These are phyloP conservation scores for Geranomyces variabilis DNA, from an alignment of 192 early-diverging fungal species.

Conservation along the genomic window DNA sequence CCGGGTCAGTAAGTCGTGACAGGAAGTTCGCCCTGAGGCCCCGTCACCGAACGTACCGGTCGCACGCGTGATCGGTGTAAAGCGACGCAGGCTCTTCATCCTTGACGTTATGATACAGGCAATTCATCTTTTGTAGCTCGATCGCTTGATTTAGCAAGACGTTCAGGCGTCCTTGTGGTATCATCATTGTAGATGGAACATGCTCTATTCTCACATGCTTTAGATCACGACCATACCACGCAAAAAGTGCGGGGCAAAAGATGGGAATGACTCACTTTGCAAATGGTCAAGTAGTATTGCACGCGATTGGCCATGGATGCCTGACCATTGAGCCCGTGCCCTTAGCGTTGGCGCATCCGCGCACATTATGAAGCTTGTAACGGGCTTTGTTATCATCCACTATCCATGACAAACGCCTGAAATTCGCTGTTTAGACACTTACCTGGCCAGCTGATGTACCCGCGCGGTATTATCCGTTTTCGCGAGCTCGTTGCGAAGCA, in stretches of 20 bases:
- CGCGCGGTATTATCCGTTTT: constrained; percentile 68
- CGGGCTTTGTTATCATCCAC: too few relatives aligned
- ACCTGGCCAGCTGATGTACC: constrained; percentile 79
- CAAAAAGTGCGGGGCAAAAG: background rate
- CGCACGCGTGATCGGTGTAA: constrained; percentile 74
- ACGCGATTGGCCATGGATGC: constrained; percentile 71
- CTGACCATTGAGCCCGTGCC: constrained; percentile 77
- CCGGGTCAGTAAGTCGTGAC: too few relatives aligned
- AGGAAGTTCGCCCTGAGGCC: background rate
- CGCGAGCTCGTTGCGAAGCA: constrained; percentile 81
- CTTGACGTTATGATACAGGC: constrained; percentile 81
- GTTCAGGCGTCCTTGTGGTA: constrained; percentile 85
- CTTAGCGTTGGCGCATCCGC: constrained; percentile 68
- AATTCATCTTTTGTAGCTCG: constrained; percentile 70
- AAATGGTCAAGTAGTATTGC: constrained; percentile 60
- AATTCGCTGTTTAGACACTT: background rate
- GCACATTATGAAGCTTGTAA: constrained; percentile 76
- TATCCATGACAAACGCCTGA: background rate
- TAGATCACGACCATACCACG: background rate
- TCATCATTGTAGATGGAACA: constrained; percentile 81
- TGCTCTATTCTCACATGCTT: constrained; percentile 48
- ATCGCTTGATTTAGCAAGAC: constrained; percentile 82
- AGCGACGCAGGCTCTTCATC: constrained; percentile 60
- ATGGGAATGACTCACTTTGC: constrained; percentile 56
- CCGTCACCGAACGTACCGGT: too few relatives aligned